Conservation (phyloP, 768 basidiomycete genomes). For the Boletus tylopilopsis region DNA sequence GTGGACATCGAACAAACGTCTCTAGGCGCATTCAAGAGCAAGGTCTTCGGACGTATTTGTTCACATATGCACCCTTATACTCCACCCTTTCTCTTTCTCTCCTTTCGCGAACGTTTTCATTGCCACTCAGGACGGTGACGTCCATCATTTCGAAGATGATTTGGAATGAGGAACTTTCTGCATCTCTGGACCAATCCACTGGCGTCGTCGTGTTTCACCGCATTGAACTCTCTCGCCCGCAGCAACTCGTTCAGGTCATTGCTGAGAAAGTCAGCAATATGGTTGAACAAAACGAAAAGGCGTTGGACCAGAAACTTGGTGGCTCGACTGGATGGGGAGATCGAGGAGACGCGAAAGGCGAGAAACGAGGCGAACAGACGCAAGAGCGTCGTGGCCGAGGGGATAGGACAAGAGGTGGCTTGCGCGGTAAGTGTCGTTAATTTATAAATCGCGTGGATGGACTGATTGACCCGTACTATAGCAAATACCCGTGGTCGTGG, state of each 20-base stretch:
- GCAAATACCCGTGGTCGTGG: constrained; percentile 72
- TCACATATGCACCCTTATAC: constrained; percentile 94
- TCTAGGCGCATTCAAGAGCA: constrained; percentile 97
- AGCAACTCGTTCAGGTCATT: constrained; percentile 85
- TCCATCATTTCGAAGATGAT: constrained; percentile 95
- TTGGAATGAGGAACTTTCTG: constrained; percentile 92
- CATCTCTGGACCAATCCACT: constrained; percentile 88
- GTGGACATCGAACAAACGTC: background rate
- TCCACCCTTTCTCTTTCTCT: constrained; percentile 84
- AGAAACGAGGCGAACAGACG: constrained; percentile 76
- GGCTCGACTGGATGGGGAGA: constrained; percentile 50
- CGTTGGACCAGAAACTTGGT: constrained; percentile 80
- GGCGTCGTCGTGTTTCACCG: constrained; percentile 93
- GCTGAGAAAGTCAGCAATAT: constrained; percentile 83
- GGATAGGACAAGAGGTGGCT: constrained; percentile 51
- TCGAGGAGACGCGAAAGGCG: constrained; percentile 55
- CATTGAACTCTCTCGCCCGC: constrained; percentile 80
- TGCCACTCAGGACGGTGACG: constrained; percentile 76
- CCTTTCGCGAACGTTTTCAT: constrained; percentile 82
- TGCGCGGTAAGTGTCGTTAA: constrained; percentile 45
- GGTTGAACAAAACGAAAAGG: constrained; percentile 92
- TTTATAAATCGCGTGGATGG: background rate
- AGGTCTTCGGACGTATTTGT: constrained; percentile 92
- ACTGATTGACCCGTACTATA: constrained; percentile 20
- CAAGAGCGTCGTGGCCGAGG: constrained; percentile 76